Percentiles rank a stretch among this genome's conserved stretches.
phyloP scores from a whole-genome alignment of 371 early-diverging fungal species.

The Saksenaea vasiformis region DNA sequence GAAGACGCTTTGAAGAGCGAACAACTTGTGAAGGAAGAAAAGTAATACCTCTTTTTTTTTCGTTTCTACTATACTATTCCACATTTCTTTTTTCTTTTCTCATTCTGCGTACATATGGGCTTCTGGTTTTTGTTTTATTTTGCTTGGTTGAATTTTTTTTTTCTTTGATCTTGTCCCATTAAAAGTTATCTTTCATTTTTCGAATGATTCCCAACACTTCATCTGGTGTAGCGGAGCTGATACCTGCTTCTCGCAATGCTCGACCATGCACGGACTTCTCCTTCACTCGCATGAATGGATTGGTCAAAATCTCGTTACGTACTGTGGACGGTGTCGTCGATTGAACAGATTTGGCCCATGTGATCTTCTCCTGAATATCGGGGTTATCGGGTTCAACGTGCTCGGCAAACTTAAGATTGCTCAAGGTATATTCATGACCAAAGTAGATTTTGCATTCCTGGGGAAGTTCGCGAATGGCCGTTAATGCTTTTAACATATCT shows the following conservation, averaged over 20 bases:
- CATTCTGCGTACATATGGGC: not conserved
- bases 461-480: conserved; percentile 70
- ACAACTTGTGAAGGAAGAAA: not conserved
- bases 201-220: conserved; percentile 42
- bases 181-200: conserved; percentile 46
- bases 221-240: conserved; percentile 10
- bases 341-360: conserved; percentile 47
- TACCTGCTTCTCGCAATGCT: conserved; percentile 9
- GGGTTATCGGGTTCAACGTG: conserved; percentile 44
- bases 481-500: conserved; percentile 82
- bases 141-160: conserved; percentile 1
- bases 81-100: not conserved
- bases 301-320: conserved; percentile 76
- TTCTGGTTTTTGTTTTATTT: not conserved
- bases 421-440: conserved; percentile 90
- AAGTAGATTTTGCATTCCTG: conserved; percentile 84
- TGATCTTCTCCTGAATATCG: conserved; percentile 51
- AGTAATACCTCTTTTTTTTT: conserved; percentile 1
- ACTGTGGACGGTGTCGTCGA: conserved; percentile 85
- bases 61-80: not conserved
- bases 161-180: not conserved
- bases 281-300: conserved; percentile 85
- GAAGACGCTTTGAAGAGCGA: not conserved
- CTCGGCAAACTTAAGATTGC: conserved; percentile 60
- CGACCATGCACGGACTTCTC: conserved; percentile 18